Conservation (phyloP, 371 early-diverging fungal genomes). For the Mortierella polycephala region DNA sequence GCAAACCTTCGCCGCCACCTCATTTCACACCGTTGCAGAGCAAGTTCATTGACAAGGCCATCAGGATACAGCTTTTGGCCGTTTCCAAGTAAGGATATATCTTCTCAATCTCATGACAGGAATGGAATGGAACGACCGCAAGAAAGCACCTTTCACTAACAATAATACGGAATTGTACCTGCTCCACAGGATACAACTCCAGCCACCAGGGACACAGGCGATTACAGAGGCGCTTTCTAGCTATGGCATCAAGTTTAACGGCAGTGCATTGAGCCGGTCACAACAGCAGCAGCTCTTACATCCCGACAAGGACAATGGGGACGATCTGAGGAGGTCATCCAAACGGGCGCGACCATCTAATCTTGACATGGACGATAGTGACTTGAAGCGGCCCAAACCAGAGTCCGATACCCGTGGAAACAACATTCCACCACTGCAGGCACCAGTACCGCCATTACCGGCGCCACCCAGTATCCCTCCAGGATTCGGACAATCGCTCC, state of each 20-base stretch:
- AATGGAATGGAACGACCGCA: background rate
- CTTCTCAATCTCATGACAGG: background rate
- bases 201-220: slow-evolving; percentile 31
- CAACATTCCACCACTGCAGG: slow-evolving; percentile 12
- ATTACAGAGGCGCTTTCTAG: slow-evolving; percentile 27
- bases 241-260: slow-evolving; percentile 45
- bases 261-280: slow-evolving; percentile 28
- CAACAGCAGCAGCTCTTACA: slow-evolving; percentile 52
- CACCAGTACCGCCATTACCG: slow-evolving; percentile 1
- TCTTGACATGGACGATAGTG: slow-evolving; percentile 26
- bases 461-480: slow-evolving; percentile 32
- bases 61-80: slow-evolving; percentile 49
- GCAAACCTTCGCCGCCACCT: slow-evolving; percentile 25
- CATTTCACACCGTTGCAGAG: slow-evolving; percentile 34
- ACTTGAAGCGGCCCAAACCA: slow-evolving; percentile 35
- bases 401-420: slow-evolving; percentile 19
- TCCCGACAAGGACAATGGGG: slow-evolving; percentile 35
- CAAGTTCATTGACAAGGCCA: slow-evolving; percentile 42
- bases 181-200: slow-evolving; percentile 25
- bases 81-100: slow-evolving; percentile 37
- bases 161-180: background rate
- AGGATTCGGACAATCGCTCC: slow-evolving; percentile 42
- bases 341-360: slow-evolving; percentile 35
- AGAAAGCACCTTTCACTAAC: background rate
- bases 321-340: slow-evolving; percentile 30